Percentiles rank a stretch among this genome's conserved stretches.
Conservation (phyloP, 2,329 filamentous ascomycete species). For the Penicillium rolfsii region DNA sequence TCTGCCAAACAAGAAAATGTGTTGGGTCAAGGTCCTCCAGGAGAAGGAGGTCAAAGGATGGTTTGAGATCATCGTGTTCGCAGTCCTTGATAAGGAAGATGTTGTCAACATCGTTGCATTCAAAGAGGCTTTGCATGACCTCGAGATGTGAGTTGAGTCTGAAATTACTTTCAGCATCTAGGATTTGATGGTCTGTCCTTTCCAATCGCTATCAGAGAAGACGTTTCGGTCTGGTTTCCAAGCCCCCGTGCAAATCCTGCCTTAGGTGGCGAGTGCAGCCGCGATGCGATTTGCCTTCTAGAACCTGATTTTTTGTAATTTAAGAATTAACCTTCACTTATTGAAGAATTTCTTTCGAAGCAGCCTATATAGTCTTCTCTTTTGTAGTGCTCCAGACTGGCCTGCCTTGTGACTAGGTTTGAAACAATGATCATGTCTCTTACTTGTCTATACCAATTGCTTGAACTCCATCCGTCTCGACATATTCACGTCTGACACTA, state of each 20-base stretch:
- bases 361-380: background rate
- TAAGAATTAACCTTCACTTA: background rate
- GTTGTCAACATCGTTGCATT: background rate
- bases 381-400: background rate
- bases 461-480: background rate
- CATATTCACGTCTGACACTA: no score
- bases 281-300: background rate
- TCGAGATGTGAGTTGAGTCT: background rate
- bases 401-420: background rate
- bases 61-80: constrained; percentile 69
- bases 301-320: background rate
- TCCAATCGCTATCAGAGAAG: background rate
- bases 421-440: background rate
- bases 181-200: background rate
- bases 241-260: background rate
- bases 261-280: background rate
- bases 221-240: background rate
- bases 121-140: background rate
- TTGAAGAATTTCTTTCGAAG: background rate
- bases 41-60: constrained; percentile 67
- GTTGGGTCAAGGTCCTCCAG: constrained; percentile 64
- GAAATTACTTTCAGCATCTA: background rate
- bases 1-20: constrained; percentile 30
- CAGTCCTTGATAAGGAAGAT: constrained; percentile 54
- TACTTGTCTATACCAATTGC: background rate